These are phyloP conservation scores for Chalciporus sp. DNA, from an alignment of 1,284 basidiomycete species.

Conservation along the genomic window DNA sequence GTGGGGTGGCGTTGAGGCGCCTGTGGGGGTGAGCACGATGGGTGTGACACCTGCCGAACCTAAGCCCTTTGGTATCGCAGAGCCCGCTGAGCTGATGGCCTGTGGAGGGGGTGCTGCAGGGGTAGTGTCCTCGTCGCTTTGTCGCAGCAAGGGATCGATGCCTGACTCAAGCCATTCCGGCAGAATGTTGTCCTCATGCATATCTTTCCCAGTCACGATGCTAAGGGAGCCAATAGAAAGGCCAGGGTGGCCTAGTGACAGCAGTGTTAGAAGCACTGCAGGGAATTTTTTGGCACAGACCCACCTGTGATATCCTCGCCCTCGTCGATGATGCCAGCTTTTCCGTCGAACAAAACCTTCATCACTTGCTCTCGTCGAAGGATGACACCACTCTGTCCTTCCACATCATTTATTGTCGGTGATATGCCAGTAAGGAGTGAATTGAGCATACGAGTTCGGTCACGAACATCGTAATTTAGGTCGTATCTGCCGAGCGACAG, in stretches of 20 bases:
- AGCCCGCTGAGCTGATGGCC: conserved; percentile 42
- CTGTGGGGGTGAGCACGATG: conserved; percentile 55
- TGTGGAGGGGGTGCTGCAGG: conserved; percentile 36
- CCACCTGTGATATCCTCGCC: conserved; percentile 31
- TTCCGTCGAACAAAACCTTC: conserved; percentile 78
- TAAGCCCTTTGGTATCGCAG: conserved; percentile 16
- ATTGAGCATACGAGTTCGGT: conserved; percentile 81
- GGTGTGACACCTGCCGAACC: conserved; percentile 36
- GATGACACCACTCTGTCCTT: conserved; percentile 67
- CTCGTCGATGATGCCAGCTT: conserved; percentile 48
- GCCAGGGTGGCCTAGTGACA: conserved; percentile 40
- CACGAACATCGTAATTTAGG: conserved; percentile 83
- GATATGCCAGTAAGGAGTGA: conserved; percentile 57
- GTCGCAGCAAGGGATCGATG: conserved; percentile 55
- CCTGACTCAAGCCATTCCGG: conserved; percentile 68
- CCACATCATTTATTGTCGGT: conserved; percentile 36
- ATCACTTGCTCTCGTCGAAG: conserved; percentile 81
- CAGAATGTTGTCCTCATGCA: conserved; percentile 44
- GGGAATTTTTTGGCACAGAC: background rate
- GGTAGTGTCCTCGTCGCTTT: conserved; percentile 57
- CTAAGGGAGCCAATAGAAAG: conserved; percentile 59
- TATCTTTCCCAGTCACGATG: conserved; percentile 54
- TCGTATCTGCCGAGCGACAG: conserved; percentile 89
- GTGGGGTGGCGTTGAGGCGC: conserved; percentile 45
- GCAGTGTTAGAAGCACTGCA: conserved; percentile 1